Base-by-base conservation (phyloP, 768 basidiomycete genomes). In the Crassisporium funariophilum region DNA sequence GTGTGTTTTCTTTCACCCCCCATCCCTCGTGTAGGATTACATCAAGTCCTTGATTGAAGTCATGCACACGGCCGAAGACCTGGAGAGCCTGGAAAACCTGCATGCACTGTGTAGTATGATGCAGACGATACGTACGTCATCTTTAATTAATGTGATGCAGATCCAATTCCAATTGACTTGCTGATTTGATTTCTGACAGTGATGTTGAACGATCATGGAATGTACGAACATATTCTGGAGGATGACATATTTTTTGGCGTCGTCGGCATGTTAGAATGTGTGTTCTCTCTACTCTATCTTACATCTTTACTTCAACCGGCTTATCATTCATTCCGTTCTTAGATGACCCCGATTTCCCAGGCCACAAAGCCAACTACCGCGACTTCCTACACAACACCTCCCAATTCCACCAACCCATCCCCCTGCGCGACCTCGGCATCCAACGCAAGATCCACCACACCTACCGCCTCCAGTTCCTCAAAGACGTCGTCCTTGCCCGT, bases 341-440 rank as follows among this genome's bases (percentile, higher is more conserved):
- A 97, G 95, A 98, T 64, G 95, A 98, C 60, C 94, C 95, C 53
- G 95, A 98, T 55, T 98, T 95, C 64, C 95, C 95, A 16, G 76
- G 73, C n/a, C 85, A 95, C 71, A 98, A 98, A 71, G 97, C 95
- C 41, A 91, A 93, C 58, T 98, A 98, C 65, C 93, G 95, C 41
- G 88, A 95, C 49, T 97, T 98, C 63, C 82, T 98, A 27, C 77
- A 83, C 41, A 78, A 88, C 56, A 84, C 82, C 8, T 78, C 89
- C n/a, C 83, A 79, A 45, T 98, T 91, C 69, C 88, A 91, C 59
- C 84, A 95, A 67, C 93, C 95, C 35, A 84, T 98, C 53, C 77
- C 81, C 22, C 88, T 98, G 61, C 79, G 79, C 34, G 91, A 95
- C 56, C 67, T 76, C 15, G 55, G 65, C 35, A 86, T 97, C 35